Conservation (phyloP, 148 eudicot species). For the Nyssa sinensis region DNA sequence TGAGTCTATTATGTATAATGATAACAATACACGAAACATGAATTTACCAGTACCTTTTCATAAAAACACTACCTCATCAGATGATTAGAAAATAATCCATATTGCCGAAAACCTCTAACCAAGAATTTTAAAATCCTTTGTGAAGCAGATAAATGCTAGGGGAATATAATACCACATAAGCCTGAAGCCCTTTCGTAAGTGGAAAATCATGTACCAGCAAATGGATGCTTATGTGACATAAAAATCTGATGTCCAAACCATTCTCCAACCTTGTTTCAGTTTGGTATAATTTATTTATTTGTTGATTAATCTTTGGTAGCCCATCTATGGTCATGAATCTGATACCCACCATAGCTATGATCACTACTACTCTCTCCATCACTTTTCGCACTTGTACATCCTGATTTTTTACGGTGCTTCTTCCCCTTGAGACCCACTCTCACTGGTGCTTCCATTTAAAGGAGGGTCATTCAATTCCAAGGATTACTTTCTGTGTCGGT, state of each 20-base stretch:
- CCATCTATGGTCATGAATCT: constrained; percentile 85
- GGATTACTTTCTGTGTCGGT: constrained; percentile 53
- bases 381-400: constrained; percentile 85
- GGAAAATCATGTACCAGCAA: background rate
- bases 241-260: no score
- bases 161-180: background rate
- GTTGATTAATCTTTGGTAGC: constrained; percentile 63
- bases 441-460: constrained; percentile 82
- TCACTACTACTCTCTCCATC: constrained; percentile 98
- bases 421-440: constrained; percentile 55
- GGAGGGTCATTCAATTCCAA: constrained; percentile 97
- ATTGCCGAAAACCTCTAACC: background rate
- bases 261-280: background rate
- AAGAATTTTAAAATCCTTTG: background rate
- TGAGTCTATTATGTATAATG: background rate
- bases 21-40: background rate
- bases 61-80: background rate
- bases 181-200: background rate
- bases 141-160: background rate
- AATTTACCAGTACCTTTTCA: background rate
- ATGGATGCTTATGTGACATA: background rate
- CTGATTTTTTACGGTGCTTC: constrained; percentile 67
- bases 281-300: background rate
- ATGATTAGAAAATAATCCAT: background rate
- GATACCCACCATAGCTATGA: constrained; percentile 61